A percentile compares a stretch with the other conserved stretches of the same genome.
Conservation (phyloP, 1,284 basidiomycete genomes). For the Pascua sp. region DNA sequence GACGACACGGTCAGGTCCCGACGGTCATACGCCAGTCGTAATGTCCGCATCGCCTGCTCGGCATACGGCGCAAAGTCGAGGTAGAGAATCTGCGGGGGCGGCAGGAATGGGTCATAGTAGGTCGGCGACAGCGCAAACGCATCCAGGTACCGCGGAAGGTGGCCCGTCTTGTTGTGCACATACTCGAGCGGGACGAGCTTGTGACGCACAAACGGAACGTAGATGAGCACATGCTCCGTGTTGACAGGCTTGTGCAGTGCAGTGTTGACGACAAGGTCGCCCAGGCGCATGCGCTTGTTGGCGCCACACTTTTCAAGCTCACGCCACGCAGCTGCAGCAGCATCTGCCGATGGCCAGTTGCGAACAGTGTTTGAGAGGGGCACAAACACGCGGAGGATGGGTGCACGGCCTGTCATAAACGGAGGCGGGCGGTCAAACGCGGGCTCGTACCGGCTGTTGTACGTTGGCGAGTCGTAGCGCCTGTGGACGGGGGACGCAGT, state of each 20-base stretch:
- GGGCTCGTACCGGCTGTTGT: conserved; percentile 28
- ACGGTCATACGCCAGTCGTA: conserved; percentile 47
- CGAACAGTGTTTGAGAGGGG: conserved; percentile 38
- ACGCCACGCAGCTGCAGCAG: conserved; percentile 34
- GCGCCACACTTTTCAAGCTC: conserved; percentile 50
- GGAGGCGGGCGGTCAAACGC: conserved; percentile 47
- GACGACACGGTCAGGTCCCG: conserved; percentile 45
- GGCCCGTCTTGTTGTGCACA: conserved; percentile 30
- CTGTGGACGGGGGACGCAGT: conserved; percentile 21
- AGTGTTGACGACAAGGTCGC: conserved; percentile 49
- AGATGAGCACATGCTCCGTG: conserved; percentile 43
- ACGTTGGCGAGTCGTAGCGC: conserved; percentile 20
- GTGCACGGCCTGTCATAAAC: conserved; percentile 42
- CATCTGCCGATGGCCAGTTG: conserved; percentile 48
- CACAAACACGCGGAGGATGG: conserved; percentile 47
- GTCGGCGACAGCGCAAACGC: conserved; percentile 48
- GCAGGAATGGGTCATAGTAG: conserved; percentile 48
- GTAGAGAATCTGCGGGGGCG: conserved; percentile 44
- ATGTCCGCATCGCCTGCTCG: conserved; percentile 27
- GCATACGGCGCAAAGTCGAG: conserved; percentile 47
- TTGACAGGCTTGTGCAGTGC: conserved; percentile 35
- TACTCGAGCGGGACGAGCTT: conserved; percentile 47
- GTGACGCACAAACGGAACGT: conserved; percentile 40
- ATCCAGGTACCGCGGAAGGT: conserved; percentile 46
- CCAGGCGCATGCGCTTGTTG: conserved; percentile 38